Evolutionary conservation across 805 yeast genomes (phyloP), one percentile per base, ranked within the genome.

Genomic region (Nakazawaea anatomiae): DNA sequence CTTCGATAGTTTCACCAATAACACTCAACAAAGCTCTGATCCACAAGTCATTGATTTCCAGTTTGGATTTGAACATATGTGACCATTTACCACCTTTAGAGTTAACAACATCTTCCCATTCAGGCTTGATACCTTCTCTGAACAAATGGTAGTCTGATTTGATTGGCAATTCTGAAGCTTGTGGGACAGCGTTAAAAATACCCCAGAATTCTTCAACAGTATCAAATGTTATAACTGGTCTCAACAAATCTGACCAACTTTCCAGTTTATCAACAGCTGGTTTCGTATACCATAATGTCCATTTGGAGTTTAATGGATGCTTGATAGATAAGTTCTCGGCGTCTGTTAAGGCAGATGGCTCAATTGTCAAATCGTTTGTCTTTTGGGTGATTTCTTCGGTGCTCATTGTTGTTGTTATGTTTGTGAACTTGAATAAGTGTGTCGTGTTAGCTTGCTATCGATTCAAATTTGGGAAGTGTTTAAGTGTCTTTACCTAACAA

Each of bases 201-300:
- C 98, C 99, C 99, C 99, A 94, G 75, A 94, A 94, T 70, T 92
- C 97, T 75, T 94, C 99, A 48, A 94, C 98, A n/a, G 96, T 83
- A 50, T 83, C 79, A 62, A 94, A 89, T 28, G 95, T 82, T 60
- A 90, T 92, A 47, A 94, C 95, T 52, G 96, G 95, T 74, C 90
- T 90, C 64, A 94, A 78, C 58, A 90, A 78, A 64, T 91, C 96
- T 50, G 89, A 80, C 98, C 98, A 92, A 62, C 89, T 82, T 72
- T 89, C 96, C 58, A 74, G 74, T 57, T 75, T 76, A 64, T 83
- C 87, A 54, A 83, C 81, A 54, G 89, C 84, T 55, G 99, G 98
- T 74, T 90, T 90, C 54, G 96, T 88, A 78, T 89, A 94, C 99
- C 99, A 92, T 64, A 92, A 79, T 27, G 98, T 89, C 97, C 97